phyloP scores from a whole-genome alignment of 2,329 filamentous ascomycete genomes.

The Endoconidiophora polonica region DNA sequence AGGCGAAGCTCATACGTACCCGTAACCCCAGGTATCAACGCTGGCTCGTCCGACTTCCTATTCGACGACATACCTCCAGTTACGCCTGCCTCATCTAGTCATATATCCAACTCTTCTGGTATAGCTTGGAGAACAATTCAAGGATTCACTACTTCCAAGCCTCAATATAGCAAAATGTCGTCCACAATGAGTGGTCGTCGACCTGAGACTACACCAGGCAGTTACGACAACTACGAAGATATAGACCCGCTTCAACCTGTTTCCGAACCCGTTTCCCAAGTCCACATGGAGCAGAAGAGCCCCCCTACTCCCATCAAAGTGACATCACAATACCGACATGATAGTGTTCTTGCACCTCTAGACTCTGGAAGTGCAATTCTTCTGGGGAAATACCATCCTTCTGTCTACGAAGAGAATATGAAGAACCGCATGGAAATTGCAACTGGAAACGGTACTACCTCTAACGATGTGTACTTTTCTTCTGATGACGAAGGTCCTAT shows the following conservation, averaged over 20 bases:
- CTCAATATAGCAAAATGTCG: neutral
- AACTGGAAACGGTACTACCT: neutral
- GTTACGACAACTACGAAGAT: slow-evolving; percentile 4
- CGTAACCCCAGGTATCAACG: neutral
- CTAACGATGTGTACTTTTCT: slow-evolving; percentile 4
- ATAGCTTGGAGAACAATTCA: slow-evolving; percentile 11
- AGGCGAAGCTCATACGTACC: slow-evolving; percentile 4
- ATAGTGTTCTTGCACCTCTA: neutral
- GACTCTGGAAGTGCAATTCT: neutral
- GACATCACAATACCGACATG: neutral
- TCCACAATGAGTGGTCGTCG: neutral
- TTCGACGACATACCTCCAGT: neutral
- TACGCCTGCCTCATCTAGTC: neutral
- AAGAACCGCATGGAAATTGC: slow-evolving; percentile 13
- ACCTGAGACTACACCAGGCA: neutral
- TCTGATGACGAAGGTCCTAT: slow-evolving; percentile 6
- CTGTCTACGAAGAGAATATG: slow-evolving; percentile 37
- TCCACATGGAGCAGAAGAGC: neutral
- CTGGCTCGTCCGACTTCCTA: neutral
- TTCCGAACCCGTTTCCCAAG: slow-evolving; percentile 21
- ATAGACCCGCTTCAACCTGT: slow-evolving; percentile 13
- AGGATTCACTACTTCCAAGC: slow-evolving; percentile 5
- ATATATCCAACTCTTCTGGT: neutral
- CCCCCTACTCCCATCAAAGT: neutral
- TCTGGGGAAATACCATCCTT: slow-evolving; percentile 46